A percentile compares a stretch with the other conserved stretches of the same genome.
Conservation (phyloP, 2,329 filamentous ascomycete genomes). For the Kalaharituber pfeilii region DNA sequence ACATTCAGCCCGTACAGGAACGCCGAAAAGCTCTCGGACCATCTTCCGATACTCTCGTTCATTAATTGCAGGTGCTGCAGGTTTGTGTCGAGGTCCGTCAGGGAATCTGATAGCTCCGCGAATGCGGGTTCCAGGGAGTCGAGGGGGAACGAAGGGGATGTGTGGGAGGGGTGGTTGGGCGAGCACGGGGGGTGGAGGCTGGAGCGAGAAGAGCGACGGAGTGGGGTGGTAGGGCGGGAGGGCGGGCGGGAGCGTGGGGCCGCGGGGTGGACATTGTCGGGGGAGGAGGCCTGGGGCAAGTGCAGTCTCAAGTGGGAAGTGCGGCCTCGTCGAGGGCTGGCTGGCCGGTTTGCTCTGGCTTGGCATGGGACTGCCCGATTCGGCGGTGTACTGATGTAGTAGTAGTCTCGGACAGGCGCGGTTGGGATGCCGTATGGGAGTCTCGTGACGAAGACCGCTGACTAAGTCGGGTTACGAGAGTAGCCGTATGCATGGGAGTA, state of each 20-base stretch:
- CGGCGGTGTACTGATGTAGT: no score
- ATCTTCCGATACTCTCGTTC: conserved; percentile 83
- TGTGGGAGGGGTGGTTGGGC: conserved; percentile 36
- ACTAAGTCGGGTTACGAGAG: no score
- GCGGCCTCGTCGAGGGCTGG: no score
- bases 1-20: conserved; percentile 95
- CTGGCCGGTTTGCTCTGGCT: no score
- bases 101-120: conserved; percentile 78
- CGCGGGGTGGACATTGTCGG: neutral
- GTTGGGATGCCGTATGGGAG: no score
- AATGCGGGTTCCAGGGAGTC: conserved; percentile 77
- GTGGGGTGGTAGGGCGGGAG: conserved; percentile 75
- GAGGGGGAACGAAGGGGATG: conserved; percentile 48
- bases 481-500: no score
- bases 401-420: no score
- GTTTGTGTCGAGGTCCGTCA: conserved; percentile 91
- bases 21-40: conserved; percentile 88
- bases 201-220: conserved; percentile 75
- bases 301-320: no score
- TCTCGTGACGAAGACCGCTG: no score
- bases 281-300: no score
- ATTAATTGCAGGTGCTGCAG: conserved; percentile 95
- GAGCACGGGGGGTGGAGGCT: conserved; percentile 43
- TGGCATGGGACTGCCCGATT: no score
- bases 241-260: conserved; percentile 44